Evolutionary conservation across 768 basidiomycete genomes (phyloP).

Genomic region (Astraeus odoratus): DNA sequence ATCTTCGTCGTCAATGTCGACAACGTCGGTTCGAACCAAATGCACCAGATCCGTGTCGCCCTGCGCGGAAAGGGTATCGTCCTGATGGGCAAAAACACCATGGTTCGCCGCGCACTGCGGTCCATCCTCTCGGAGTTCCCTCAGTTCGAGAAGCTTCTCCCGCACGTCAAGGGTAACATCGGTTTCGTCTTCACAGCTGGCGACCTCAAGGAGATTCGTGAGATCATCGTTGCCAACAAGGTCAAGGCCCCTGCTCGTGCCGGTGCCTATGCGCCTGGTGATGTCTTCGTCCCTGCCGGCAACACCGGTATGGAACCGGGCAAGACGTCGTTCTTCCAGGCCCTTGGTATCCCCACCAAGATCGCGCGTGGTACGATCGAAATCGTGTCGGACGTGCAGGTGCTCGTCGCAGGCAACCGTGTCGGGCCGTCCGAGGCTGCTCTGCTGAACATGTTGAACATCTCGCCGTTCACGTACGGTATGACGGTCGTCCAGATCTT

Average conservation of each 20-base stretch:
- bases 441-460: slow-evolving; percentile 98
- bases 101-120: slow-evolving; percentile 98
- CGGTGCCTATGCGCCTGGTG: slow-evolving; percentile 89
- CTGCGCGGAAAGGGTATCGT: slow-evolving; percentile 96
- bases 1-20: slow-evolving; percentile 99
- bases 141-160: slow-evolving; percentile 93
- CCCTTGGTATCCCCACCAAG: slow-evolving; percentile 98
- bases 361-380: slow-evolving; percentile 99
- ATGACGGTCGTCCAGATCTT: slow-evolving; percentile 98
- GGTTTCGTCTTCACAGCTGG: slow-evolving; percentile 95
- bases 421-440: slow-evolving; percentile 98
- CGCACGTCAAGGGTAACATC: slow-evolving; percentile 94
- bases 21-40: slow-evolving; percentile 99
- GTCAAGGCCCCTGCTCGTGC: slow-evolving; percentile 98
- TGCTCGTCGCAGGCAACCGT: slow-evolving; percentile 86
- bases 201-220: slow-evolving; percentile 94
- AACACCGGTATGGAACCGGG: slow-evolving; percentile 99
- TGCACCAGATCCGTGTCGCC: slow-evolving; percentile 94
- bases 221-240: slow-evolving; percentile 92
- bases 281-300: slow-evolving; percentile 87
- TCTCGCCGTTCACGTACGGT: slow-evolving; percentile 99
- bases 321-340: slow-evolving; percentile 99
- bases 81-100: slow-evolving; percentile 99
- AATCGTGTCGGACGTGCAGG: slow-evolving; percentile 96
- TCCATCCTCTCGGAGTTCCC: slow-evolving; percentile 85